phyloP scores from a whole-genome alignment of 73 alveolate genomes.

The Tetrahymena malaccensis region DNA sequence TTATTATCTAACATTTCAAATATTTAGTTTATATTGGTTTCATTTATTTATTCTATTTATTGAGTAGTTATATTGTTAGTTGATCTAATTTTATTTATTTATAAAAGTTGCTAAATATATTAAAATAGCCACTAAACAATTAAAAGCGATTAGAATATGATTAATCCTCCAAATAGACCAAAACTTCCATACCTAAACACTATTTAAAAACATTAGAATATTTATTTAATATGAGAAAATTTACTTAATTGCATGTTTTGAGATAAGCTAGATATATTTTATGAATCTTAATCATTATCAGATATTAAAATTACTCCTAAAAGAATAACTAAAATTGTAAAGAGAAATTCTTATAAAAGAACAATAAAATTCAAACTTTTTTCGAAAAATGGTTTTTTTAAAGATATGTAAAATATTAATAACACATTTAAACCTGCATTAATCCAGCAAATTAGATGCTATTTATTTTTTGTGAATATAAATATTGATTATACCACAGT shows the following conservation, averaged over 20 bases:
- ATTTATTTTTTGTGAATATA: neutral
- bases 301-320: neutral
- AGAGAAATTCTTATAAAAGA: neutral
- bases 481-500: neutral
- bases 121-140: too few species aligned
- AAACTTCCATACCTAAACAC: too few species aligned
- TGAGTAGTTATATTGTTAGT: too few species aligned
- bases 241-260: neutral
- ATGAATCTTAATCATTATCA: neutral
- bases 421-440: neutral
- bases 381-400: neutral
- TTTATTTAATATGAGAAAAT: too few species aligned
- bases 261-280: neutral
- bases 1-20: too few species aligned
- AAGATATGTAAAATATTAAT: neutral
- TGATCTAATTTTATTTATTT: too few species aligned
- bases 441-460: neutral
- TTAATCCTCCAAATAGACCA: too few species aligned
- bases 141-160: too few species aligned
- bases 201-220: too few species aligned
- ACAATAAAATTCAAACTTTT: neutral
- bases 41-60: too few species aligned
- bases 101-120: too few species aligned
- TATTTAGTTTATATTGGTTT: too few species aligned
- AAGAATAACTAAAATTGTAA: neutral